These are phyloP conservation scores for Schizopora paradoxa DNA, from an alignment of 1,284 basidiomycete genomes.

Conservation along the genomic window DNA sequence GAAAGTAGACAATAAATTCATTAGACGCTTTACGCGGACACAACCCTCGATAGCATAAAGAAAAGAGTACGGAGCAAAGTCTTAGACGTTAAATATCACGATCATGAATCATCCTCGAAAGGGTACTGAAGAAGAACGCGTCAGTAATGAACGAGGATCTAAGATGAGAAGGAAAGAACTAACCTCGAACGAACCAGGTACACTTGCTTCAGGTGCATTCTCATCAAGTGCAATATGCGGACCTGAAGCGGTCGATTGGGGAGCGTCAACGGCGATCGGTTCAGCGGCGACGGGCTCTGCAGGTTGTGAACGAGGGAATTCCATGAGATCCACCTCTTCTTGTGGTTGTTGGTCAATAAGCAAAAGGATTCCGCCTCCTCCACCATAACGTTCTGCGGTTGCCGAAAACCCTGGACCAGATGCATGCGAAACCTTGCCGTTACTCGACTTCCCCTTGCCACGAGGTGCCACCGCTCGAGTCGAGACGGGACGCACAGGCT, in stretches of 20 bases:
- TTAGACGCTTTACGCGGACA: too few species aligned
- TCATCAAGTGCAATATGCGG: conserved; percentile 65
- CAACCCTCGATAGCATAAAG: too few species aligned
- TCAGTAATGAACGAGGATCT: too few species aligned
- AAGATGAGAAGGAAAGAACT: too few species aligned
- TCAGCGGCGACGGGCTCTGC: conserved; percentile 30
- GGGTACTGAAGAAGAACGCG: too few species aligned
- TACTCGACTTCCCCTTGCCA: conserved; percentile 21
- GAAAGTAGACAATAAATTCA: too few species aligned
- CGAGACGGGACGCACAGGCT: conserved; percentile 84
- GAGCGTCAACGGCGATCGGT: conserved; percentile 20
- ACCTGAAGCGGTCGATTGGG: too few species aligned
- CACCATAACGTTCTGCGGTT: conserved; percentile 56
- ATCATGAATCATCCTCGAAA: too few species aligned
- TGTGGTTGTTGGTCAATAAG: conserved; percentile 64
- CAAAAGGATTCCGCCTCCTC: conserved; percentile 82
- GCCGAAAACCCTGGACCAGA: conserved; percentile 28
- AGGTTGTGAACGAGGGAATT: conserved; percentile 49
- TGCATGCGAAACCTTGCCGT: conserved; percentile 32
- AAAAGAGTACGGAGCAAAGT: too few species aligned
- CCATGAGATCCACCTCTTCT: conserved; percentile 70
- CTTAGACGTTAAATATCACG: too few species aligned
- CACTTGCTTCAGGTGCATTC: conserved; percentile 67
- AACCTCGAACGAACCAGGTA: conserved; percentile 80
- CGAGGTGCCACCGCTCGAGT: conserved; percentile 38